These are phyloP conservation scores for Heliamphora exappendiculata DNA, from an alignment of 148 eudicot genomes.

Conservation along the genomic window DNA sequence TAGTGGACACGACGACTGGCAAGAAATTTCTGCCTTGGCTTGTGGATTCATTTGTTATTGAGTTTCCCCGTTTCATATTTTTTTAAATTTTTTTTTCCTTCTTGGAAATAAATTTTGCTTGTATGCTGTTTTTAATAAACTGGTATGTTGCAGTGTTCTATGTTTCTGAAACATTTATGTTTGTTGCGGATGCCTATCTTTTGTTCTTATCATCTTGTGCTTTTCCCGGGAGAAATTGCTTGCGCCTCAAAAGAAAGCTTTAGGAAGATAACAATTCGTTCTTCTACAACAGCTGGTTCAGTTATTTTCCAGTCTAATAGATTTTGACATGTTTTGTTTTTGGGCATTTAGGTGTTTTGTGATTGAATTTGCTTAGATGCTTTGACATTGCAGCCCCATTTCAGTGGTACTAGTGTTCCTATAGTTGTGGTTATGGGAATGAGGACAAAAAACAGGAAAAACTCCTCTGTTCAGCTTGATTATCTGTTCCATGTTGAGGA, in stretches of 20 bases:
- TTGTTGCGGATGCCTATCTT: background rate
- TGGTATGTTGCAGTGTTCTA: background rate
- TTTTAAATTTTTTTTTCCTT: background rate
- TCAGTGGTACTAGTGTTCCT: background rate
- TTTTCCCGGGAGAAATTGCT: background rate
- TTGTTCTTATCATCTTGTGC: background rate
- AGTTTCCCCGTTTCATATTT: background rate
- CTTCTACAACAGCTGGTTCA: background rate
- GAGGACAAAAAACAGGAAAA: slow-evolving; percentile 54
- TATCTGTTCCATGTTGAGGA: slow-evolving; percentile 61
- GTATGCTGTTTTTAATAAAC: background rate
- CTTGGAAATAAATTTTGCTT: background rate
- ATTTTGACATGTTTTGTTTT: background rate
- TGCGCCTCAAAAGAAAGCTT: background rate
- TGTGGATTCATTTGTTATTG: slow-evolving; percentile 4
- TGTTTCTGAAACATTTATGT: background rate
- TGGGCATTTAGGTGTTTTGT: slow-evolving; percentile 6
- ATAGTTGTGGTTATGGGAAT: slow-evolving; percentile 58
- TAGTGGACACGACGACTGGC: background rate
- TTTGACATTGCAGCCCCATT: background rate
- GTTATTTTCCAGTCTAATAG: background rate
- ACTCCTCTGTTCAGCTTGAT: slow-evolving; percentile 60
- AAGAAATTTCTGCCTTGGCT: background rate
- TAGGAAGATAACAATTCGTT: background rate
- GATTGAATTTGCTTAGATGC: background rate